phyloP scores from a whole-genome alignment of 805 yeast genomes.

The Spathaspora boniae region DNA sequence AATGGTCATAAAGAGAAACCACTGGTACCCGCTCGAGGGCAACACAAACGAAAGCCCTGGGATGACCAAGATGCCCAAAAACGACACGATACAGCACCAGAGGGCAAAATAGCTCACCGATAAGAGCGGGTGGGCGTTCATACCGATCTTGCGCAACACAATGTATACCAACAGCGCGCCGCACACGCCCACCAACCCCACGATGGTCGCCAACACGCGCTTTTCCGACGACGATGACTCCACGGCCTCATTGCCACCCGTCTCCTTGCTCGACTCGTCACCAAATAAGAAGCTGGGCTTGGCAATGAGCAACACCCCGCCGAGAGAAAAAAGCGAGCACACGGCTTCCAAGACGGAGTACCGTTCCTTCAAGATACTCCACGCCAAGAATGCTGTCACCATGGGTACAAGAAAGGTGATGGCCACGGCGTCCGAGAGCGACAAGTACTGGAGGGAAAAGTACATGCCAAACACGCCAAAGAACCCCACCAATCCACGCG shows the following conservation, averaged over 20 bases:
- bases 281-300: constrained; percentile 75
- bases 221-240: constrained; percentile 53
- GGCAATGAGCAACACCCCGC: constrained; percentile 79
- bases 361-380: constrained; percentile 59
- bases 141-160: constrained; percentile 70
- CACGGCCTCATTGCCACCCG: constrained; percentile 31
- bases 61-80: constrained; percentile 46
- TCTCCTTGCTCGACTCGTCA: constrained; percentile 24
- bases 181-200: constrained; percentile 63
- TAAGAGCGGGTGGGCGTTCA: constrained; percentile 72
- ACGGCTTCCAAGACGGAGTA: constrained; percentile 64
- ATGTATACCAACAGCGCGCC: constrained; percentile 73
- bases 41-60: constrained; percentile 59
- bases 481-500: constrained; percentile 71
- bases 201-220: constrained; percentile 58
- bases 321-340: constrained; percentile 64
- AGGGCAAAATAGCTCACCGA: constrained; percentile 77
- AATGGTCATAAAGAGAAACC: constrained; percentile 57
- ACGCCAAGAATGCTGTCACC: constrained; percentile 71
- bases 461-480: constrained; percentile 79
- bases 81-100: constrained; percentile 53
- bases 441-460: constrained; percentile 66
- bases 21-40: constrained; percentile 62
- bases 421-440: constrained; percentile 77
- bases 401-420: constrained; percentile 78